These are phyloP conservation scores for Irpex sp. DNA, from an alignment of 1,284 basidiomycete genomes.

Conservation along the genomic window DNA sequence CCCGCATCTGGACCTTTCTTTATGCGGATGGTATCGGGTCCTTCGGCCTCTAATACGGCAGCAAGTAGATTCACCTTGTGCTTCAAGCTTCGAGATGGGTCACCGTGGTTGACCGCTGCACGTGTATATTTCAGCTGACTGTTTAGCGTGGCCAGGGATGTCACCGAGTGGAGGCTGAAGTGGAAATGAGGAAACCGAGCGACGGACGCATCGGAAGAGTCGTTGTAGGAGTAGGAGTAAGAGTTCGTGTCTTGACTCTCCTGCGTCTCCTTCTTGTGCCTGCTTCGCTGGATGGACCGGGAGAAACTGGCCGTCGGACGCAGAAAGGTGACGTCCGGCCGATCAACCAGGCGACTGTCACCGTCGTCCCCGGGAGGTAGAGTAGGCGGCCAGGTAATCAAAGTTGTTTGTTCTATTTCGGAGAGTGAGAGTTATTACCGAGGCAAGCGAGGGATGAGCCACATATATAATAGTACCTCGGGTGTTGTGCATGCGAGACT, in stretches of 20 bases:
- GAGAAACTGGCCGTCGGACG: conserved; percentile 23
- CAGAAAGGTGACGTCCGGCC: conserved; percentile 22
- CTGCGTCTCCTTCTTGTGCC: conserved; percentile 24
- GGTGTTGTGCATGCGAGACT: conserved; percentile 17
- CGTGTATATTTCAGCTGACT: conserved; percentile 2
- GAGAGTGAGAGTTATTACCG: neutral
- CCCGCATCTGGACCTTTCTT: conserved; percentile 67
- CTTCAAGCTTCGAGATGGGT: conserved; percentile 19
- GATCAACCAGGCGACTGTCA: conserved; percentile 6
- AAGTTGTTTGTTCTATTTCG: conserved; percentile 37
- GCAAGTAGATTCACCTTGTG: conserved; percentile 54
- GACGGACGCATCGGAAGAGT: conserved; percentile 42
- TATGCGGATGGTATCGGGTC: conserved; percentile 59
- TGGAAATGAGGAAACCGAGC: conserved; percentile 63
- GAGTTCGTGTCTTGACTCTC: conserved; percentile 47
- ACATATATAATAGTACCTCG: conserved; percentile 6
- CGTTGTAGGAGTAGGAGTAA: conserved; percentile 48
- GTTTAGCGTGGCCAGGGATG: conserved; percentile 39
- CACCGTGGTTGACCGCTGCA: conserved; percentile 4
- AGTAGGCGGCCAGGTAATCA: conserved; percentile 57
- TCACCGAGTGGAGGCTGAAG: conserved; percentile 56
- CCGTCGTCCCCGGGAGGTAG: conserved; percentile 15
- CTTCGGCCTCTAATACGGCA: conserved; percentile 69
- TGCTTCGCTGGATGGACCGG: conserved; percentile 16
- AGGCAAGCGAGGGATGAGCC: neutral